Conservation (phyloP, 495 filamentous ascomycete species). For the Lasiosphaeria miniovina region DNA sequence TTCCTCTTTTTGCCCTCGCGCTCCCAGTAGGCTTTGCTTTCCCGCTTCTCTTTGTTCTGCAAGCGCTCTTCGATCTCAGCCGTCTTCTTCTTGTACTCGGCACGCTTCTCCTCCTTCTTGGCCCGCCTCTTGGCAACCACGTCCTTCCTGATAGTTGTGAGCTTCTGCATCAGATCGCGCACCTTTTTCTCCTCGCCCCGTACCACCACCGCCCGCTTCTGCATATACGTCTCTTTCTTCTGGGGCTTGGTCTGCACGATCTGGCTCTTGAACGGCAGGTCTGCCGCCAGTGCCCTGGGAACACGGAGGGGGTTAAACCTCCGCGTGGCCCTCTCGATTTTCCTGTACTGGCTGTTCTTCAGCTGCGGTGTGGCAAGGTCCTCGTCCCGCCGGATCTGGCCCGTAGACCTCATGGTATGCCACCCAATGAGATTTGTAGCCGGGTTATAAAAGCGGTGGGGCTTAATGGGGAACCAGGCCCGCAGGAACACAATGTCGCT, state of each 20-base stretch:
- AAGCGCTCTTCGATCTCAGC: slow-evolving; percentile 78
- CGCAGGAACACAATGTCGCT: slow-evolving; percentile 92
- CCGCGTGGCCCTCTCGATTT: slow-evolving; percentile 72
- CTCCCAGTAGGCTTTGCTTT: slow-evolving; percentile 90
- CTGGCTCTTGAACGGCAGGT: slow-evolving; percentile 91
- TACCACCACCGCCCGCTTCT: slow-evolving; percentile 87
- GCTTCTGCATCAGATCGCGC: slow-evolving; percentile 87
- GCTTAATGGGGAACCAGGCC: slow-evolving; percentile 94
- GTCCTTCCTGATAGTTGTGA: slow-evolving; percentile 87
- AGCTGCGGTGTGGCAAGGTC: slow-evolving; percentile 71
- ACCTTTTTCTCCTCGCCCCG: slow-evolving; percentile 79
- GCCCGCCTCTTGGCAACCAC: slow-evolving; percentile 74
- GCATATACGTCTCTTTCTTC: slow-evolving; percentile 82
- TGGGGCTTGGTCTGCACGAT: slow-evolving; percentile 76
- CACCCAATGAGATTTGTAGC: slow-evolving; percentile 89
- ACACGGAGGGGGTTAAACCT: slow-evolving; percentile 95
- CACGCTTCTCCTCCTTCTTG: slow-evolving; percentile 81
- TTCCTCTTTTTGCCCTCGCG: slow-evolving; percentile 94
- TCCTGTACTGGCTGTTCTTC: slow-evolving; percentile 77
- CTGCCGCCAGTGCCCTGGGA: slow-evolving; percentile 75
- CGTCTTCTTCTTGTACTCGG: slow-evolving; percentile 75
- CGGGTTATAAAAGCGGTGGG: slow-evolving; percentile 93
- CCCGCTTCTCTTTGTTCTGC: slow-evolving; percentile 77
- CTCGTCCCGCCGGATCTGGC: slow-evolving; percentile 78
- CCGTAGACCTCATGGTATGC: slow-evolving; percentile 91